Evolutionary conservation across 2,329 filamentous ascomycete genomes (phyloP), one percentile per base, ranked within the genome.

Genomic region (Ascosphaera acerosa): DNA sequence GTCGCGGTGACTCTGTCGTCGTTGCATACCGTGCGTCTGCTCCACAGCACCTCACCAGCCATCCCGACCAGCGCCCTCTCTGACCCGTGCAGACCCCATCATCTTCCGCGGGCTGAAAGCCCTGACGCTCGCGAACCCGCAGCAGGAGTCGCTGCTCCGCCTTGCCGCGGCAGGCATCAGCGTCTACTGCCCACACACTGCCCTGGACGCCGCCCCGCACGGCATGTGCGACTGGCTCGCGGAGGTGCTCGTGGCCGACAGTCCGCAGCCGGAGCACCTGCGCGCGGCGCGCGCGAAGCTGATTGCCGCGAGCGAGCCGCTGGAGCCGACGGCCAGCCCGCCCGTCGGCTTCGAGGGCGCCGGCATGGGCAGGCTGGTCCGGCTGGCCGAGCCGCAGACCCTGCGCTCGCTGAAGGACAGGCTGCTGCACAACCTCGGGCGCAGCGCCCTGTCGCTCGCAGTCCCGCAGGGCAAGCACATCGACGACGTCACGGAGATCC

Each of bases 221-320:
- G 87, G 87, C 3, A 66, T 97, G 41, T 89, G 82, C 46, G 78
- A 90, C 49, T 97, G 84, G 84, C 70, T 97, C 6, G 80, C 78
- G 36, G 76, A 89, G 45, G 72, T 89, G 30, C 67, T 92, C 14
- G 25, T 27, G 57, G 33, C 44, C 29, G 42, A 48, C 38, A 46
- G 54, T 46, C 47, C 56, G 40, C 47, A 41, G 30, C 25, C 25
- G 6, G 35, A 41, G 3, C 66, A 70, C 45, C 55, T 53, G 15
- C 59, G 64, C 18, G 55, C 51, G 30, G 59, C 29, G 17, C 25
- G 25, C 16, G 25, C 12, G 25, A 27, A 10, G 4, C 25, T 27
- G 12, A 14, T 27, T 15, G n/a, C 12, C 12, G 12, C 25, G 25
- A 14, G n/a, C 10, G 25, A 14, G 12, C n/a, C 64, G 4, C 62